phyloP scores from a whole-genome alignment of 2,329 filamentous ascomycete genomes.

The Botryotinia convoluta region DNA sequence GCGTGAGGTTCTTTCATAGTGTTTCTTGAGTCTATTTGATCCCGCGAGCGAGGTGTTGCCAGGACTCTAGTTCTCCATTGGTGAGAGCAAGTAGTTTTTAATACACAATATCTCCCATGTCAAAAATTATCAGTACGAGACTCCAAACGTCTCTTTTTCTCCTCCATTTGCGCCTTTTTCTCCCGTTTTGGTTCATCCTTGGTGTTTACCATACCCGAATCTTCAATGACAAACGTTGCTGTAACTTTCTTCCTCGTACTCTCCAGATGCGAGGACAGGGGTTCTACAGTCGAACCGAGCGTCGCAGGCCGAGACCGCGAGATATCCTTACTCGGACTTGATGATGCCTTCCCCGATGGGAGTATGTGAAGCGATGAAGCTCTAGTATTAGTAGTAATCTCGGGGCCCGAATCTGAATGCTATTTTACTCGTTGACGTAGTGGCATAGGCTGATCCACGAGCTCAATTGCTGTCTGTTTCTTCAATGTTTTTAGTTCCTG shows the following conservation, averaged over 20 bases:
- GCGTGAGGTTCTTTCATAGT: background rate
- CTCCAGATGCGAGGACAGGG: background rate
- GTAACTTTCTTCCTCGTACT: background rate
- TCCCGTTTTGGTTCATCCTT: background rate
- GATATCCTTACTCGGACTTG: background rate
- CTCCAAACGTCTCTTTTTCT: conserved; percentile 5
- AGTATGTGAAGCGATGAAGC: background rate
- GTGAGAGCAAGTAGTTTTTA: background rate
- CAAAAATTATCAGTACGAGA: conserved; percentile 13
- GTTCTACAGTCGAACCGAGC: background rate
- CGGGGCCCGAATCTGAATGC: conserved; percentile 1
- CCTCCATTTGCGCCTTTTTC: conserved; percentile 9
- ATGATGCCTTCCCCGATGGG: background rate
- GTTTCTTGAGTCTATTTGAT: background rate
- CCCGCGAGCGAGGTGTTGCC: background rate
- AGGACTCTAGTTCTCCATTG: background rate
- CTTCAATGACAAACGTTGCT: background rate
- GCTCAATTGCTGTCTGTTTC: conserved; percentile 4
- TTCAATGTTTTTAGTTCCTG: conserved; percentile 7
- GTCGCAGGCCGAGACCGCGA: background rate
- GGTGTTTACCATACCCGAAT: background rate
- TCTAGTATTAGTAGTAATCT: conserved; percentile 8
- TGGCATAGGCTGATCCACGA: conserved; percentile 1
- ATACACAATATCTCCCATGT: background rate
- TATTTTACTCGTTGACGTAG: background rate